Base-by-base conservation (phyloP, 1,284 basidiomycete genomes). In the Irpex lacteus region DNA sequence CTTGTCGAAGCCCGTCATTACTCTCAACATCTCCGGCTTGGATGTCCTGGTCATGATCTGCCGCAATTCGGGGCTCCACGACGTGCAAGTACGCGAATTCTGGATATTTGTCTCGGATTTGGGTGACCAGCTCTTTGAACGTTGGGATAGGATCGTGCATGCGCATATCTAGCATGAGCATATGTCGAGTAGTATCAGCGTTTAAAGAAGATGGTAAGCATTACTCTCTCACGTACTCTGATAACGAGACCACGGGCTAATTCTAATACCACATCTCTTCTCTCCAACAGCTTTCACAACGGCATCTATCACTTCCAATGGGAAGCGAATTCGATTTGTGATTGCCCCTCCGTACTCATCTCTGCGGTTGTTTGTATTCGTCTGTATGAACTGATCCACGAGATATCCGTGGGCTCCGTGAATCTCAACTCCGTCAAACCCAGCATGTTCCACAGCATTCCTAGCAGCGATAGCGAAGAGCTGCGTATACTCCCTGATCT, bases 1-100 rank as follows among this genome's bases (percentile, higher is more conserved):
- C 26, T 26, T 26, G 26, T 3, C 26, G 26, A 26, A 26, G 11
- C 50, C 18, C 13, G 11, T 52, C 11, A 8, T 52, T 52, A 52
- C 50, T n/a, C 9, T 47, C 37, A 58, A 65, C 59, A 60, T 67
- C 65, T 44, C 60, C 63, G 57, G 64, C 63, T 15, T 62, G 19
- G 47, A 61, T 32, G 59, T 68, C 62, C 11, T 67, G 64, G 4
- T 67, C 65, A 15, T 26, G 70, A 52, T 68, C 64, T 59, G 66
- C 71, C 6, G 44, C 58, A 0, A 75, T 70, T 15, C 76, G 70
- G 0, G 77, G 74, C 68, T 83, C 81, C 47, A 82, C 74, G 40
- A 78, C 72, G 71, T 86, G 85, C 18, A 89, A 66, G 70, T 88
- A 90, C 0, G 85, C 84, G 8, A 89, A 73, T 32, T 79, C 69